These are phyloP conservation scores for Diaporthe ilicicola DNA, from an alignment of 2,329 filamentous ascomycete species.

Conservation along the genomic window DNA sequence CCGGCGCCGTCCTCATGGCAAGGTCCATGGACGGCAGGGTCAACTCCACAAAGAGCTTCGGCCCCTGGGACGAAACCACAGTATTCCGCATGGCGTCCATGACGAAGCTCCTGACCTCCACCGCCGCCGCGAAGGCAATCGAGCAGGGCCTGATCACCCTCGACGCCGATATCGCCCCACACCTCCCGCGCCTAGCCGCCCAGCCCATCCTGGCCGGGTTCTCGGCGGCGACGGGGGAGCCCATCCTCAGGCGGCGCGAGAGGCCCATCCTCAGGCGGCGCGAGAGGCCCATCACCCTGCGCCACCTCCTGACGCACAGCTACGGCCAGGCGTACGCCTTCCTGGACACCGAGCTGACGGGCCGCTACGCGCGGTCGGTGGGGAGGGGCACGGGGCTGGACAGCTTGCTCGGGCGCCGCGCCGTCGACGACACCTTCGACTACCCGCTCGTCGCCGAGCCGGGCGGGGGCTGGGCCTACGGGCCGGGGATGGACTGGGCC, in stretches of 20 bases:
- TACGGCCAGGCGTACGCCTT: constrained; percentile 55
- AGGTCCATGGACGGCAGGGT: constrained; percentile 3
- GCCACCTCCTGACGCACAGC: constrained; percentile 58
- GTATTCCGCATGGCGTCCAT: constrained; percentile 43
- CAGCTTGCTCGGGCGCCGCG: constrained; percentile 41
- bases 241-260: constrained; percentile 46
- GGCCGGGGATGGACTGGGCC: constrained; percentile 56
- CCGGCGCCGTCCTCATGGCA: constrained; percentile 23
- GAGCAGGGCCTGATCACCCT: constrained; percentile 43
- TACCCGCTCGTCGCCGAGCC: constrained; percentile 55
- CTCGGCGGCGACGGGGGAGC: constrained; percentile 44
- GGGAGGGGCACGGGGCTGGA: constrained; percentile 48
- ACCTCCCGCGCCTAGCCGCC: constrained; percentile 43
- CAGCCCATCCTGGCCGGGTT: constrained; percentile 47
- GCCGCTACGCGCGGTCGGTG: constrained; percentile 32
- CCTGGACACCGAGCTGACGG: constrained; percentile 44
- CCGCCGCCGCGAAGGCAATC: constrained; percentile 48
- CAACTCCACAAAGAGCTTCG: constrained; percentile 8
- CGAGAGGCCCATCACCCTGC: constrained; percentile 48
- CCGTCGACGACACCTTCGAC: constrained; percentile 47
- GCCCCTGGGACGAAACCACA: constrained; percentile 3
- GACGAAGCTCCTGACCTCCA: constrained; percentile 48
- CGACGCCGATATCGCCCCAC: constrained; percentile 44
- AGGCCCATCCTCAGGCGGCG: constrained; percentile 48
- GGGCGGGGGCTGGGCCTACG: constrained; percentile 59